Conservation (phyloP, 139 green algal species). For the Mychonastes homosphaera region DNA sequence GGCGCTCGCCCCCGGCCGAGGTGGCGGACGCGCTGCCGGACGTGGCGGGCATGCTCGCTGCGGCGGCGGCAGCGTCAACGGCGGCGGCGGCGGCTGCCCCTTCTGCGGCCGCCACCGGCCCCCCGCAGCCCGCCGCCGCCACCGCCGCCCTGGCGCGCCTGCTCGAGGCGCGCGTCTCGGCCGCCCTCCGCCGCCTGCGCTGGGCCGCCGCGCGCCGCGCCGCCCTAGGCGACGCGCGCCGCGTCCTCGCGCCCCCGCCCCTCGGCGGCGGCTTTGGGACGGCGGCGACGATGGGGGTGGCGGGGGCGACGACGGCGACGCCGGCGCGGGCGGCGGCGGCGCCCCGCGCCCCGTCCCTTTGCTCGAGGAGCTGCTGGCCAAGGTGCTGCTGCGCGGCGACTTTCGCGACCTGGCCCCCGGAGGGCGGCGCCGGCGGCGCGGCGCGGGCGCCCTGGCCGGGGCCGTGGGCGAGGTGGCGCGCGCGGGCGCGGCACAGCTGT, state of each 20-base stretch:
- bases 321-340: too few species aligned
- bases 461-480: constrained; percentile 19
- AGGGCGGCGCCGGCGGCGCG: background rate
- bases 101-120: too few species aligned
- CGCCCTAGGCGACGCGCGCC: background rate
- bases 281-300: too few species aligned
- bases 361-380: constrained; percentile 19
- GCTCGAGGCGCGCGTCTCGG: background rate
- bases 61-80: too few species aligned
- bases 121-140: too few species aligned
- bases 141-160: background rate
- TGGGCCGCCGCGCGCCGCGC: constrained; percentile 9
- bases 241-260: too few species aligned
- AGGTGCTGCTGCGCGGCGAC: constrained; percentile 19
- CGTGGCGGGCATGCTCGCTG: too few species aligned
- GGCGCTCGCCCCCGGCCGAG: background rate
- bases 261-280: too few species aligned
- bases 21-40: too few species aligned
- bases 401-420: background rate
- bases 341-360: too few species aligned
- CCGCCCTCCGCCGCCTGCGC: constrained; percentile 1
- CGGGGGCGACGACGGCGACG: too few species aligned
- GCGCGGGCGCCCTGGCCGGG: constrained; percentile 7
- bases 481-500: constrained; percentile 28
- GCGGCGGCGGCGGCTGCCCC: background rate